A percentile compares a stretch with the other conserved stretches of the same genome.
phyloP scores from a whole-genome alignment of 140 eudicot species.

The Stevia rebaudiana region DNA sequence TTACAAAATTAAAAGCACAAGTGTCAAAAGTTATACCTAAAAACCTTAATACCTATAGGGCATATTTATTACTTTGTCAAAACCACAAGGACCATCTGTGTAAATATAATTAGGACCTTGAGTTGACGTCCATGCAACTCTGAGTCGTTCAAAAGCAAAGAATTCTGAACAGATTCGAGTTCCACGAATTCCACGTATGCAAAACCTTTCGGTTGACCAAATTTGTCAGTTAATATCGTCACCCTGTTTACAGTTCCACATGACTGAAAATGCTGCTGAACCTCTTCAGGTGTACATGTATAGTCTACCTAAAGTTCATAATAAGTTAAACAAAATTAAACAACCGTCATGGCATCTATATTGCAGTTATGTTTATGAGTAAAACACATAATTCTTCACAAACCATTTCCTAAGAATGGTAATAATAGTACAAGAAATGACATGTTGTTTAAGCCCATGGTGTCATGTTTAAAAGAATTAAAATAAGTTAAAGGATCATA shows the following conservation, averaged over 20 bases:
- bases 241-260: conserved; percentile 91
- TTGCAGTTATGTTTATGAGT: too few species aligned
- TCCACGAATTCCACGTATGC: conserved; percentile 86
- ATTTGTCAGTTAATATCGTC: conserved; percentile 76
- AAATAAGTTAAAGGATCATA: conserved; percentile 20
- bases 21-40: too few species aligned
- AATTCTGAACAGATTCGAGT: conserved; percentile 74
- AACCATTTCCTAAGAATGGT: too few species aligned
- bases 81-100: too few species aligned
- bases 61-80: too few species aligned
- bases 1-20: too few species aligned
- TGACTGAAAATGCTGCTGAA: conserved; percentile 85
- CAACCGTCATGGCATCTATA: too few species aligned
- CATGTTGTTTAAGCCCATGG: too few species aligned
- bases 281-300: conserved; percentile 92
- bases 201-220: conserved; percentile 89
- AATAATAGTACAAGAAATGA: too few species aligned
- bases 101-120: conserved; percentile 54
- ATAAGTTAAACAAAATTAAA: too few species aligned
- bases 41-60: too few species aligned
- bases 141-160: conserved; percentile 67
- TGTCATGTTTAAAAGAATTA: conserved; percentile 3
- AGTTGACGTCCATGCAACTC: conserved; percentile 89
- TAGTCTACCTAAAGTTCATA: conserved; percentile 60
- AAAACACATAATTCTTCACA: too few species aligned